phyloP scores from a whole-genome alignment of 768 basidiomycete species.

The Multifurca ochricompacta region DNA sequence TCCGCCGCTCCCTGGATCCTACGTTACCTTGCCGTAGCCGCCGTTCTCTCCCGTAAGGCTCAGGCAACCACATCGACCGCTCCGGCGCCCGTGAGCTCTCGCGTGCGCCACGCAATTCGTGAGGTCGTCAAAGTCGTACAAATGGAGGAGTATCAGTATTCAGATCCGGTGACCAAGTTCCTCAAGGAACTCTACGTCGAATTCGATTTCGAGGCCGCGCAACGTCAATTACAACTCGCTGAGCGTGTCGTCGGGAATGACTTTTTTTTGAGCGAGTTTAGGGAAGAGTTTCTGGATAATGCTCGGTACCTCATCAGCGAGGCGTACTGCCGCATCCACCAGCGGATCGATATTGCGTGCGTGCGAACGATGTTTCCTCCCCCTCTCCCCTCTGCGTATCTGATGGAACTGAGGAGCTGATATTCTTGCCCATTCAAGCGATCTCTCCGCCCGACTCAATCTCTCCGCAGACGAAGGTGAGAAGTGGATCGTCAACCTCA shows the following conservation, averaged over 20 bases:
- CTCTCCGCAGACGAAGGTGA: conserved; percentile 93
- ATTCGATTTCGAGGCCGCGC: conserved; percentile 95
- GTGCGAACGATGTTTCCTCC: conserved; percentile 26
- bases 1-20: conserved; percentile 92
- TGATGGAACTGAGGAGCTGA: background rate
- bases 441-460: conserved; percentile 89
- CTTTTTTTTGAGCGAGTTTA: conserved; percentile 88
- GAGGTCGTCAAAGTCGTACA: conserved; percentile 92
- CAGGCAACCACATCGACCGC: conserved; percentile 36
- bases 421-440: conserved; percentile 39
- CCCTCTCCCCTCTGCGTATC: background rate
- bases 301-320: conserved; percentile 94
- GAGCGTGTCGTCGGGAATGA: conserved; percentile 83
- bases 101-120: conserved; percentile 80
- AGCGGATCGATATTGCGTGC: conserved; percentile 80
- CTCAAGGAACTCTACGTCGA: conserved; percentile 90
- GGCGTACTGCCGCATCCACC: conserved; percentile 96
- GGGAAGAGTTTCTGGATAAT: conserved; percentile 93
- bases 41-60: conserved; percentile 81
- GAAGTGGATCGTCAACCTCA: conserved; percentile 99
- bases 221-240: conserved; percentile 67
- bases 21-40: conserved; percentile 89
- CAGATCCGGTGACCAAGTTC: conserved; percentile 89
- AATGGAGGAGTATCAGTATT: conserved; percentile 93
- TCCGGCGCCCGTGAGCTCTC: conserved; percentile 44